A percentile compares a stretch with the other conserved stretches of the same genome.
Conservation (phyloP, 371 early-diverging fungal species). For the Conidiobolus incongruus region DNA sequence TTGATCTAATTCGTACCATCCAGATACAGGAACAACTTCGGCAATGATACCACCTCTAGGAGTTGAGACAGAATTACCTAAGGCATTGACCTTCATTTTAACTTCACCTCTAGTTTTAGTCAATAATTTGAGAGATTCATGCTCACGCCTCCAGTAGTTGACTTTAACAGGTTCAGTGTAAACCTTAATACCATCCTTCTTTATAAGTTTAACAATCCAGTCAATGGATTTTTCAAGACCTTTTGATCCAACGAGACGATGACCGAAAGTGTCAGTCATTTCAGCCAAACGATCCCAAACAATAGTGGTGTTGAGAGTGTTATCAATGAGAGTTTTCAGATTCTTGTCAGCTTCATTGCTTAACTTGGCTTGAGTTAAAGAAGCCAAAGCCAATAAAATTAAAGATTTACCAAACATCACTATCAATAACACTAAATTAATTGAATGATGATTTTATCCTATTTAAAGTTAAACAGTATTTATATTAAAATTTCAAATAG, state of each 20-base stretch:
- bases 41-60: slow-evolving; percentile 17
- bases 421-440: no score
- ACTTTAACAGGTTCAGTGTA: background rate
- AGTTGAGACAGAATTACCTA: slow-evolving; percentile 21
- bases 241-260: slow-evolving; percentile 18
- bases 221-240: slow-evolving; percentile 11
- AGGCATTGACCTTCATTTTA: slow-evolving; percentile 17
- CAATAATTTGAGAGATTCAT: slow-evolving; percentile 19
- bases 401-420: no score
- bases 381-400: no score
- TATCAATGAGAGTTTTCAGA: no score
- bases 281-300: slow-evolving; percentile 33
- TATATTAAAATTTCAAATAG: no score
- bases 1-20: slow-evolving; percentile 16
- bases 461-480: no score
- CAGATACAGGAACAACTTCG: slow-evolving; percentile 16
- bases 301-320: no score
- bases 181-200: background rate
- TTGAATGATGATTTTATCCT: no score
- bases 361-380: no score
- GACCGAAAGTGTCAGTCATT: no score
- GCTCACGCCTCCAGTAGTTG: slow-evolving; percentile 8
- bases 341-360: no score
- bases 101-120: slow-evolving; percentile 19
- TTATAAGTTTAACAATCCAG: background rate